Percentiles rank a stretch among this genome's conserved stretches.
phyloP scores from a whole-genome alignment of 352 stramenopile genomes.

The Aphanomyces euteiches region DNA sequence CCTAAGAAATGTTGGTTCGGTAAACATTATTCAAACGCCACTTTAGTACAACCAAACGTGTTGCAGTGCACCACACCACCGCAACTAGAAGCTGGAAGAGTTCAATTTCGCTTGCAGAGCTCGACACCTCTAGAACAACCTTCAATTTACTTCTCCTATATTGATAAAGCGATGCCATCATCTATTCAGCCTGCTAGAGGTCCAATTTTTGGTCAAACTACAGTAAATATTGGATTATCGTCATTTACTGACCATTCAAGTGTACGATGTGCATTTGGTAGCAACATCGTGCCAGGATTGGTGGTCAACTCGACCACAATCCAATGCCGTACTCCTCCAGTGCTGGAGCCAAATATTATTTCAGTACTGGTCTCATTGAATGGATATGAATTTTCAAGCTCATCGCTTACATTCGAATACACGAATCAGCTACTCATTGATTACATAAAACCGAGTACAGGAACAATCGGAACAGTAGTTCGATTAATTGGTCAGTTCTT shows the following conservation, averaged over 20 bases:
- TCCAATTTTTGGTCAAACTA: background rate
- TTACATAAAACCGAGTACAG: slow-evolving; percentile 1
- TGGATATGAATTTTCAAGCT: slow-evolving; percentile 13
- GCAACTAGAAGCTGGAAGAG: background rate
- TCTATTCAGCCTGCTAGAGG: background rate
- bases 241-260: background rate
- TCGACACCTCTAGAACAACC: background rate
- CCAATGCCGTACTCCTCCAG: slow-evolving; percentile 14
- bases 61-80: background rate
- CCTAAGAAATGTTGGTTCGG: background rate
- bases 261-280: slow-evolving; percentile 16
- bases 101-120: background rate
- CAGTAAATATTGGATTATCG: background rate
- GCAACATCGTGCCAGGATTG: background rate
- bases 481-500: slow-evolving; percentile 1
- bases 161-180: background rate
- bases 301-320: slow-evolving; percentile 8
- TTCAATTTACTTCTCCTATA: slow-evolving; percentile 2
- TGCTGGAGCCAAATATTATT: background rate
- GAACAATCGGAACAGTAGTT: slow-evolving; percentile 1
- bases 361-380: slow-evolving; percentile 11
- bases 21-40: background rate
- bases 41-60: background rate
- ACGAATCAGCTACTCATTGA: background rate
- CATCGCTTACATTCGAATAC: background rate